Evolutionary conservation across 768 basidiomycete genomes (phyloP).

Genomic region (Pleurotus platypus): DNA sequence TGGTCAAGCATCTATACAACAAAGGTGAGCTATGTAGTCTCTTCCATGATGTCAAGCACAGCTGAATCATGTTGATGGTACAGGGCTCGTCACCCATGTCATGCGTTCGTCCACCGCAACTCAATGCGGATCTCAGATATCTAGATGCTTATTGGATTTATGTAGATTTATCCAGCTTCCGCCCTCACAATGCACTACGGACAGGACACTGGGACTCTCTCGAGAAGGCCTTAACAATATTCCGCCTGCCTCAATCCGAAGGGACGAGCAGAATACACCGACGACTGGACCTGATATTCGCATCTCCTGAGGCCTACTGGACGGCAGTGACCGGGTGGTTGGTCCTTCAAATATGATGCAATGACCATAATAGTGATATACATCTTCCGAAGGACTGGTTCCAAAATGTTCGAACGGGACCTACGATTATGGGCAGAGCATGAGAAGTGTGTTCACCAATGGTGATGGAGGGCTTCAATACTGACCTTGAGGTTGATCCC

Average conservation of each 20-base stretch:
- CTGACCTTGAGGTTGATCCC: background rate
- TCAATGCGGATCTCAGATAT: background rate
- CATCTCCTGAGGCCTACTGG: constrained; percentile 76
- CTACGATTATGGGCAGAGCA: constrained; percentile 71
- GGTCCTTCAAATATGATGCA: constrained; percentile 9
- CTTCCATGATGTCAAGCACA: background rate
- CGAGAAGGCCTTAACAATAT: constrained; percentile 82
- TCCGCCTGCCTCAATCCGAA: constrained; percentile 47
- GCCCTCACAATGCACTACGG: constrained; percentile 47
- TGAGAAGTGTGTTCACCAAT: constrained; percentile 38
- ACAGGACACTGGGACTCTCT: constrained; percentile 74
- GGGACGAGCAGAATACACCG: constrained; percentile 44
- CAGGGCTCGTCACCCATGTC: constrained; percentile 78
- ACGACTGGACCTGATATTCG: constrained; percentile 83
- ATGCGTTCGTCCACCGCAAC: constrained; percentile 47
- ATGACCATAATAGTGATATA: background rate
- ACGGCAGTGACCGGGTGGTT: constrained; percentile 89
- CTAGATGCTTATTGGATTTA: background rate
- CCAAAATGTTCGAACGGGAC: constrained; percentile 87
- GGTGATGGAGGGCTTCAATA: background rate
- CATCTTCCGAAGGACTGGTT: constrained; percentile 62
- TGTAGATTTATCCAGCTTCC: constrained; percentile 60
- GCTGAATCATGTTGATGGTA: constrained; percentile 1
- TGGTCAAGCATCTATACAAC: constrained; percentile 55
- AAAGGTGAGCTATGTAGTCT: constrained; percentile 38